Evolutionary conservation across 2,329 filamentous ascomycete species (phyloP), one percentile per base, ranked within the genome.

Genomic region (Kalmusia sp.): DNA sequence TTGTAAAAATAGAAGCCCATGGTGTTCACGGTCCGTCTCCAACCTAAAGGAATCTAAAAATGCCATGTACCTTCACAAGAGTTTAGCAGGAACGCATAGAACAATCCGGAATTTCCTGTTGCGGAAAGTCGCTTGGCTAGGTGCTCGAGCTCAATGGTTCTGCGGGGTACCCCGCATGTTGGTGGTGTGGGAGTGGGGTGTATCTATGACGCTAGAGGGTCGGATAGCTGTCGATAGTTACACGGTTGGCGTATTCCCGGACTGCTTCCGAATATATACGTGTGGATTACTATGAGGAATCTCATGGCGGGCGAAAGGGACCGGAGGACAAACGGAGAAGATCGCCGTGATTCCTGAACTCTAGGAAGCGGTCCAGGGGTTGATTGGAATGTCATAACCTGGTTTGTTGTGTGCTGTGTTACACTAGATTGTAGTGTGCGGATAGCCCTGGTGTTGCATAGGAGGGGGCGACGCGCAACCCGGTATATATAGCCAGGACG

Each of bases 101-200:
- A 38, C 35, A 19, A 22, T 22, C 35, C 35, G 35, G 35, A 24
- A 38, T 4, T 38, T 14, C 35, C 19, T 9, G 19, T 22, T 9
- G 35, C 35, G 35, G 35, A 12, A 38, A 38, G 19, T 24, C 35
- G 35, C 22, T 6, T 5, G 19, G 19, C 19, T 24, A 38, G 11
- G 11, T 6, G 4, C 2, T n/a, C 35, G 19, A 22, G 15, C 19
- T 17, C 24, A 30, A 30, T 43, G 21, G 45, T 35, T 48, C 45
- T 37, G 15, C 38, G 44, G 43, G 44, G 44, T 49, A 53, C 44
- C 51, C 51, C 51, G 51, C 51, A 49, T 37, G 14, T 15, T 41
- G n/a, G 15, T 48, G 11, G 25, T 49, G 50, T 37, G 50, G 50
- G 47, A 27, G 37, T 37, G 51, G 37, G 37, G 44, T 52, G 43